phyloP scores from a whole-genome alignment of 83 land plant species.

The Diphasiastrum complanatum region DNA sequence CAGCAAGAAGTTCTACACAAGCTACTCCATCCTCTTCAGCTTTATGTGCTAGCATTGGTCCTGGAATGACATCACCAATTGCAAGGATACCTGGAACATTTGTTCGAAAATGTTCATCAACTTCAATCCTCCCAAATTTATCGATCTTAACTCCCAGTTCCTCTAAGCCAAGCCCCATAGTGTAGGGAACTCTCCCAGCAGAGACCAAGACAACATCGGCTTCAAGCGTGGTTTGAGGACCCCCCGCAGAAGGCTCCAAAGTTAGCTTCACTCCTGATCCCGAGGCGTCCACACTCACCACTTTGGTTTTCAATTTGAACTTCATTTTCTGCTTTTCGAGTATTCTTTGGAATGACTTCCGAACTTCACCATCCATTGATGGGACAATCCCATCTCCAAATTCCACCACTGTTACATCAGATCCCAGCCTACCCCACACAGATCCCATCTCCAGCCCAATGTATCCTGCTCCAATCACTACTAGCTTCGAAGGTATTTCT shows the following conservation, averaged over 20 bases:
- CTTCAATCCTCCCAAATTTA: constrained; percentile 69
- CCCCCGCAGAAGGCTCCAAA: constrained; percentile 82
- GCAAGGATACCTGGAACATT: constrained; percentile 79
- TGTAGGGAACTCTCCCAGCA: constrained; percentile 78
- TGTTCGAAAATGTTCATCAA: constrained; percentile 57
- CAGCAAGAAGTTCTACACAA: constrained; percentile 86
- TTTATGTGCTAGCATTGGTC: constrained; percentile 97
- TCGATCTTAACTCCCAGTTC: constrained; percentile 83
- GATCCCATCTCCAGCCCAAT: constrained; percentile 98
- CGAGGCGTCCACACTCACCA: constrained; percentile 69
- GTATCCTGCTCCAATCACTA: constrained; percentile 93
- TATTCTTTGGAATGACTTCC: constrained; percentile 71
- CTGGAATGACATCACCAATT: constrained; percentile 92
- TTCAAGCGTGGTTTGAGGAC: constrained; percentile 65
- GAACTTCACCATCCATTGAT: constrained; percentile 76
- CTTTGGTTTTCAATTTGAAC: constrained; percentile 87
- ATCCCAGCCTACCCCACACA: constrained; percentile 92
- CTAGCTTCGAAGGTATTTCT: constrained; percentile 77
- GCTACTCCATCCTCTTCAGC: constrained; percentile 98
- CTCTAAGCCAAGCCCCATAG: constrained; percentile 80
- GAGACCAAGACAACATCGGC: constrained; percentile 92
- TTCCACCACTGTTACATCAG: constrained; percentile 92
- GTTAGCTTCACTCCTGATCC: constrained; percentile 57
- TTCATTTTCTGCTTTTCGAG: constrained; percentile 97
- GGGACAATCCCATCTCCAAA: constrained; percentile 90